Percentiles rank a stretch among this genome's conserved stretches.
Conservation (phyloP, 257 asterid genomes). For the Leptodermis oblonga region DNA sequence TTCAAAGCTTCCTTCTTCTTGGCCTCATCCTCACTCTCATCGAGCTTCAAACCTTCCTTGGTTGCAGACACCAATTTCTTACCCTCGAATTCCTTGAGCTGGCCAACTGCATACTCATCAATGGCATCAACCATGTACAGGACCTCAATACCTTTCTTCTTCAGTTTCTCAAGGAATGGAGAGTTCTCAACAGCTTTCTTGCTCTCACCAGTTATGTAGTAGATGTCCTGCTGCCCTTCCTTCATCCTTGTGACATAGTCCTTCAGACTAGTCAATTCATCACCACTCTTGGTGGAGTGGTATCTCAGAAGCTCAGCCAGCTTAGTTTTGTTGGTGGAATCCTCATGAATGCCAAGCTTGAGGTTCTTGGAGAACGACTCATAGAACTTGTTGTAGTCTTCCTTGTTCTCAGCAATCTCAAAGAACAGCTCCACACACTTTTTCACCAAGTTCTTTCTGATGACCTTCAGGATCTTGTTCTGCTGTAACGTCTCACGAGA, state of each 20-base stretch:
- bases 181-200: conserved; percentile 64
- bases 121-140: conserved; percentile 58
- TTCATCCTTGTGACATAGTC: conserved; percentile 62
- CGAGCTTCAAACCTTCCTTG: conserved; percentile 64
- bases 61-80: conserved; percentile 59
- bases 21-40: conserved; percentile 50
- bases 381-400: conserved; percentile 51
- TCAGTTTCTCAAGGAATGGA: conserved; percentile 56
- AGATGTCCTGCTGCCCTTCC: conserved; percentile 54
- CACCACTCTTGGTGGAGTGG: conserved; percentile 58
- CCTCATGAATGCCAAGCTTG: conserved; percentile 60
- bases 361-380: conserved; percentile 55
- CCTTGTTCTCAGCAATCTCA: conserved; percentile 63
- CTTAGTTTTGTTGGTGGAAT: conserved; percentile 41
- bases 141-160: conserved; percentile 57
- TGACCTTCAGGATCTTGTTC: conserved; percentile 59
- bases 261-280: conserved; percentile 57
- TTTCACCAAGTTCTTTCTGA: conserved; percentile 61
- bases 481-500: conserved; percentile 54
- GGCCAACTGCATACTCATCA: conserved; percentile 59
- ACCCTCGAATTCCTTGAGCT: conserved; percentile 50
- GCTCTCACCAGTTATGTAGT: conserved; percentile 57
- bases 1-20: conserved; percentile 38
- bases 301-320: conserved; percentile 46
- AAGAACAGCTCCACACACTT: conserved; percentile 57